Evolutionary conservation across 2,329 filamentous ascomycete species (phyloP).

Genomic region (Phaeomoniella chlamydospora): DNA sequence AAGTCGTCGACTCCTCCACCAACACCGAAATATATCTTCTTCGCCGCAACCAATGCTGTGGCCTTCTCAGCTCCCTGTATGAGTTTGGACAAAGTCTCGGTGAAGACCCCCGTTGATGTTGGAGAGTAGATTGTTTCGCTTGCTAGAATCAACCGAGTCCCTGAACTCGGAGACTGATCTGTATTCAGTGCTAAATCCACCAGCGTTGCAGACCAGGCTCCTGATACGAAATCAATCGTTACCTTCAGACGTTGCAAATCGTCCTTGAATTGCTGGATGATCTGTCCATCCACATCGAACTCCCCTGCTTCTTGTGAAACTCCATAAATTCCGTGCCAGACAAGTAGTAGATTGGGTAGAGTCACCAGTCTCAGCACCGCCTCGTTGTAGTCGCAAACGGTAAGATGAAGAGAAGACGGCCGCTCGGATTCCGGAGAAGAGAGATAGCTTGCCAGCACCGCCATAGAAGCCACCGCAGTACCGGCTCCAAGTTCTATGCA

Average conservation of each 20-base stretch:
- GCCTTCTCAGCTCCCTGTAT: slow-evolving; percentile 22
- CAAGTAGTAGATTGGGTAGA: slow-evolving; percentile 44
- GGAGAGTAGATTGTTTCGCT: slow-evolving; percentile 54
- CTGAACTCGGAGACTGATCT: neutral
- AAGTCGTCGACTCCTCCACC: slow-evolving; percentile 52
- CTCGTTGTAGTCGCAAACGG: slow-evolving; percentile 47
- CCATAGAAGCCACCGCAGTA: slow-evolving; percentile 42
- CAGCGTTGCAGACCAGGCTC: slow-evolving; percentile 39
- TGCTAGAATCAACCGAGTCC: slow-evolving; percentile 37
- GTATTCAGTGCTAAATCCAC: slow-evolving; percentile 22
- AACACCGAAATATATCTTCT: slow-evolving; percentile 53
- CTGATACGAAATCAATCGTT: slow-evolving; percentile 41
- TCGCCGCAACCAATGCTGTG: slow-evolving; percentile 46
- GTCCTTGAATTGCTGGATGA: slow-evolving; percentile 29
- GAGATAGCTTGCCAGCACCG: slow-evolving; percentile 38
- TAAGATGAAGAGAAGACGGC: slow-evolving; percentile 22
- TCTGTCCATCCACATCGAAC: slow-evolving; percentile 14
- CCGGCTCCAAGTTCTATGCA: slow-evolving; percentile 43
- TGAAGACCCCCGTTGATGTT: slow-evolving; percentile 36
- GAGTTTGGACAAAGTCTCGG: slow-evolving; percentile 35
- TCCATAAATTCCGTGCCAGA: slow-evolving; percentile 25
- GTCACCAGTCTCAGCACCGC: slow-evolving; percentile 46
- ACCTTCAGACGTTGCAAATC: slow-evolving; percentile 28
- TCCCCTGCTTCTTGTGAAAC: slow-evolving; percentile 22
- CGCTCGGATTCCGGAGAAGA: slow-evolving; percentile 9